Evolutionary conservation across 208 protist species (phyloP).

Genomic region (Lotmaria passim): DNA sequence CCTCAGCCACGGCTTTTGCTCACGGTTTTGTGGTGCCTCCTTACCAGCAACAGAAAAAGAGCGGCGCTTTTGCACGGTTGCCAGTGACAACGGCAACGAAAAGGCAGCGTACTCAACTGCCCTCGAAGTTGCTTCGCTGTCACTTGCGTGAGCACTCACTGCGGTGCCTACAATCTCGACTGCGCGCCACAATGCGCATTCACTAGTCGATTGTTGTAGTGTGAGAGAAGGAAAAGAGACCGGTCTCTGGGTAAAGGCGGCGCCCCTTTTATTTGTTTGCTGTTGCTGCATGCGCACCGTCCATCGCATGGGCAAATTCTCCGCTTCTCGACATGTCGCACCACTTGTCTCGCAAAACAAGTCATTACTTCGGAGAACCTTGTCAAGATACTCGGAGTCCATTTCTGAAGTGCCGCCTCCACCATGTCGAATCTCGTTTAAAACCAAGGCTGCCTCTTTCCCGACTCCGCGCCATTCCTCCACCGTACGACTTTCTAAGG

Average conservation of each 20-base stretch:
- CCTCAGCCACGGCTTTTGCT: background rate
- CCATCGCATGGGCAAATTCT: background rate
- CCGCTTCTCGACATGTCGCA: background rate
- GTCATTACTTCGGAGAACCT: background rate
- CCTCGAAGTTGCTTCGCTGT: background rate
- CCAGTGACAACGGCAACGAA: background rate
- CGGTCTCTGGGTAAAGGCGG: too few relatives aligned
- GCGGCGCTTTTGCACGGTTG: background rate
- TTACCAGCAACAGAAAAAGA: background rate
- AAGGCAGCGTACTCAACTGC: background rate
- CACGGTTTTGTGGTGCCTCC: background rate
- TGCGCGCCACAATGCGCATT: too few relatives aligned
- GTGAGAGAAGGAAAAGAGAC: too few relatives aligned
- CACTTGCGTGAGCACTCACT: background rate
- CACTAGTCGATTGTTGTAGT: too few relatives aligned
- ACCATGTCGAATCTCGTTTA: slow-evolving; percentile 25
- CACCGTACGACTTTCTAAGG: slow-evolving; percentile 30
- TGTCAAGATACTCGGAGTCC: slow-evolving; percentile 6
- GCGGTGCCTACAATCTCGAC: background rate
- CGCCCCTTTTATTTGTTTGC: too few relatives aligned
- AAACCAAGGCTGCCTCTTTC: slow-evolving; percentile 35
- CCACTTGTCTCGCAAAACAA: background rate
- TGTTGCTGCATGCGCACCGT: background rate
- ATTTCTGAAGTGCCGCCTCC: slow-evolving; percentile 14
- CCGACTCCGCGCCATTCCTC: slow-evolving; percentile 33